These are phyloP conservation scores for Pythium phragmitis DNA, from an alignment of 352 stramenopile species.

Conservation along the genomic window DNA sequence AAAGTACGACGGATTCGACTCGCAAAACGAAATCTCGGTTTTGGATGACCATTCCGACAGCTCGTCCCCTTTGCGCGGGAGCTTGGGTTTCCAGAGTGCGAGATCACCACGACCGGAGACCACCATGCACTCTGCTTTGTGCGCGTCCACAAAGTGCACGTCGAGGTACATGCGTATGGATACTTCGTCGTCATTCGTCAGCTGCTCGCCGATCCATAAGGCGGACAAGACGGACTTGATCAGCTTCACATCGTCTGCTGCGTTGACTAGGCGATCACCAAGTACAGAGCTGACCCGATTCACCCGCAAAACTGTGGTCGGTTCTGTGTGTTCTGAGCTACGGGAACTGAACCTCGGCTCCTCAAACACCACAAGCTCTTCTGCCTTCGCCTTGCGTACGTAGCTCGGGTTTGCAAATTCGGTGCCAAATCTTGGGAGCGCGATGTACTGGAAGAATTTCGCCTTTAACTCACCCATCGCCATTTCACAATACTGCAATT, in stretches of 20 bases:
- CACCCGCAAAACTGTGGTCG: slow-evolving; percentile 7
- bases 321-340: background rate
- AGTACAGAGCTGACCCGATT: background rate
- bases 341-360: background rate
- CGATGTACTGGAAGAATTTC: slow-evolving; percentile 24
- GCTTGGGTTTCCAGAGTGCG: slow-evolving; percentile 32
- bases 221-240: slow-evolving; percentile 14
- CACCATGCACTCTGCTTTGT: slow-evolving; percentile 25
- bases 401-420: slow-evolving; percentile 6
- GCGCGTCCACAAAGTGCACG: slow-evolving; percentile 5
- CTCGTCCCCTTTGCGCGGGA: slow-evolving; percentile 27
- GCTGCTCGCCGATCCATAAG: slow-evolving; percentile 2
- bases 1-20: slow-evolving; percentile 49
- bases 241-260: slow-evolving; percentile 4
- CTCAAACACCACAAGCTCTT: slow-evolving; percentile 19
- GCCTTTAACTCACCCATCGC: background rate
- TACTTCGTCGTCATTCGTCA: slow-evolving; percentile 10
- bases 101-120: slow-evolving; percentile 10
- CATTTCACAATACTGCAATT: background rate
- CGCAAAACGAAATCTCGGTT: slow-evolving; percentile 43
- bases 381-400: slow-evolving; percentile 1
- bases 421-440: slow-evolving; percentile 13
- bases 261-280: background rate
- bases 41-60: slow-evolving; percentile 24
- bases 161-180: slow-evolving; percentile 6